Base-by-base conservation (phyloP, 225 moss, liverwort and hornwort species). In the Polytrichum commune region DNA sequence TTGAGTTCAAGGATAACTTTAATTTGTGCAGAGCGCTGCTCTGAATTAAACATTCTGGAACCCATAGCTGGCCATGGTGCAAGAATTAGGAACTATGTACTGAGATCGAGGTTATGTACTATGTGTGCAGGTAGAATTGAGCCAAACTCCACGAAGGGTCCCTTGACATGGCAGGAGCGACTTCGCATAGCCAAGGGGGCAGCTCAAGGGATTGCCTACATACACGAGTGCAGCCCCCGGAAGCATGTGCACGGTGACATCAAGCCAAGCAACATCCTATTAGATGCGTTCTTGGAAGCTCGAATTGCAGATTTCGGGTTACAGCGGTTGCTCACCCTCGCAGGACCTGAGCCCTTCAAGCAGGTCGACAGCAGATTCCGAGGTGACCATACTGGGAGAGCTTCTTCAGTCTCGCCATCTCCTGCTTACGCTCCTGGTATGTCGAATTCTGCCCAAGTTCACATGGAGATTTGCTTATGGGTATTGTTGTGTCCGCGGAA, bases 121-220 rank as follows among this genome's bases (percentile, higher is more conserved):
- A 3, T 68, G 46, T 74, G 65, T 72, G 76, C 87, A 90, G 87
- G 79, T 6, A 69, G 78, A 26, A 63, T 68, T 8, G 61, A 76
- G 22, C 74, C 74, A 27, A 68, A 68, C 4, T 29, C 74, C 19
- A 65, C 73, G 13, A 86, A 78, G 74, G 78, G 73, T 27, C 74
- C 78, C 32, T 69, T 91, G 18, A 58, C 71, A 23, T 81, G 81
- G 81, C 53, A 30, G 2, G 46, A 29, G 13, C 64, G 81, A 60
- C 57, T 81, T 18, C 73, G 62, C 23, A 70, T 81, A 6, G 77
- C 77, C 57, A 73, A 64, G 32, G 81, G 77, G n/a, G 77, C 81
- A 60, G 87, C 87, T 19, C 82, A 63, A 32, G 91, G 89, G 16
- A 33, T 91, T 61, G 85, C 91, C 18, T 64, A 87, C 74, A 85